Conservation (phyloP, 345 rosid species). For the Gossypium mustelinum region DNA sequence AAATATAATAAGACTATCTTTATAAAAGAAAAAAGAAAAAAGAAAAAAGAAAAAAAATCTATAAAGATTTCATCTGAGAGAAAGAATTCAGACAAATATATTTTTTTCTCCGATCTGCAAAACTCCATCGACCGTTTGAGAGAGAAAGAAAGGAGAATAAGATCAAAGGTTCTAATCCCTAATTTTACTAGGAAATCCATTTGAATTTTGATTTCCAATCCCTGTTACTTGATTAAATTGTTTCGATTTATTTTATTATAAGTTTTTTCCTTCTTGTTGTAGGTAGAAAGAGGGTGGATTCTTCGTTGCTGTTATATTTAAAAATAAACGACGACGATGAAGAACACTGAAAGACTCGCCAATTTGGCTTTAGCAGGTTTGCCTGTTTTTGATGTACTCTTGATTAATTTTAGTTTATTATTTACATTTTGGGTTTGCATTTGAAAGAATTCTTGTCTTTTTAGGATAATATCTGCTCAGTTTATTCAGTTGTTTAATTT, state of each 20-base stretch:
- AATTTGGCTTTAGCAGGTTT: slow-evolving; percentile 83
- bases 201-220: neutral
- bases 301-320: neutral
- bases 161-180: slow-evolving; percentile 8
- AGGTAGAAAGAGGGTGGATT: neutral
- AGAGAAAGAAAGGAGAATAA: slow-evolving; percentile 19
- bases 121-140: slow-evolving; percentile 16
- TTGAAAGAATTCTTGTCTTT: neutral
- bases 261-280: neutral
- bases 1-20: neutral
- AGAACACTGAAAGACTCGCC: slow-evolving; percentile 71
- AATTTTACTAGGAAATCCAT: slow-evolving; percentile 9
- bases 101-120: slow-evolving; percentile 27
- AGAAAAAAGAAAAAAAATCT: neutral
- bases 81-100: neutral
- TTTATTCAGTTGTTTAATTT: neutral
- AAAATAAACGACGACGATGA: slow-evolving; percentile 37
- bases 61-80: neutral
- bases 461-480: neutral
- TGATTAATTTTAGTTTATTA: neutral
- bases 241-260: slow-evolving; percentile 2
- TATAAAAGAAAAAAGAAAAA: no score
- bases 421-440: neutral
- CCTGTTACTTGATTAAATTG: neutral
- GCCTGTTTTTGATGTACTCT: neutral